Conservation (phyloP, 1,284 basidiomycete species). For the Cutaneotrichosporon mucoides region DNA sequence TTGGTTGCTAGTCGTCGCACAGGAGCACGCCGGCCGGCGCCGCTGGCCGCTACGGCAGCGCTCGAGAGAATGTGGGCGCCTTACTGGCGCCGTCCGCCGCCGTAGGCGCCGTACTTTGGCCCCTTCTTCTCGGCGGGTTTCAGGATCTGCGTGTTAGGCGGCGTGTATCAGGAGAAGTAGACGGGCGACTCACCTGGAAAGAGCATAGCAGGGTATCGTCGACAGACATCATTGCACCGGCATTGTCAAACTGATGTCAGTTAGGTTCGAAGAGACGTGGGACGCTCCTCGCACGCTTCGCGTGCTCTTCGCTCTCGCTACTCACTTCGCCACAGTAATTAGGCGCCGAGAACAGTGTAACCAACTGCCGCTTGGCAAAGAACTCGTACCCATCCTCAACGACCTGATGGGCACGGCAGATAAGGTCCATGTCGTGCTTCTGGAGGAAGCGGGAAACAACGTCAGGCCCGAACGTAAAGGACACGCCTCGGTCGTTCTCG, state of each 20-base stretch:
- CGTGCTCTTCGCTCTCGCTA: conserved; percentile 1
- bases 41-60: neutral
- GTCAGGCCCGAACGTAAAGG: conserved; percentile 81
- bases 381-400: conserved; percentile 99
- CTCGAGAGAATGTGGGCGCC: neutral
- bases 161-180: too few species aligned
- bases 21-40: too few species aligned
- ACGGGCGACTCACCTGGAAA: conserved; percentile 68
- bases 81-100: conserved; percentile 47
- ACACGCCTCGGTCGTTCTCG: conserved; percentile 98
- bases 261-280: too few species aligned
- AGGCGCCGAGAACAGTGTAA: conserved; percentile 95
- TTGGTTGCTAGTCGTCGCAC: conserved; percentile 2
- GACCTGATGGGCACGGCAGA: conserved; percentile 95
- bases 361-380: conserved; percentile 94
- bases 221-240: conserved; percentile 99
- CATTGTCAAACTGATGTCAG: conserved; percentile 75
- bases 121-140: conserved; percentile 98
- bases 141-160: conserved; percentile 63
- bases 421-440: conserved; percentile 99
- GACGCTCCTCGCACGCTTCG: neutral
- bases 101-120: conserved; percentile 44
- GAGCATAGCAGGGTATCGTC: conserved; percentile 97
- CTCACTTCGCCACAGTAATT: conserved; percentile 86
- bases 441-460: conserved; percentile 97